Percentiles rank a stretch among this genome's conserved stretches.
Conservation (phyloP, 495 filamentous ascomycete genomes). For the Penicillium chermesinum region DNA sequence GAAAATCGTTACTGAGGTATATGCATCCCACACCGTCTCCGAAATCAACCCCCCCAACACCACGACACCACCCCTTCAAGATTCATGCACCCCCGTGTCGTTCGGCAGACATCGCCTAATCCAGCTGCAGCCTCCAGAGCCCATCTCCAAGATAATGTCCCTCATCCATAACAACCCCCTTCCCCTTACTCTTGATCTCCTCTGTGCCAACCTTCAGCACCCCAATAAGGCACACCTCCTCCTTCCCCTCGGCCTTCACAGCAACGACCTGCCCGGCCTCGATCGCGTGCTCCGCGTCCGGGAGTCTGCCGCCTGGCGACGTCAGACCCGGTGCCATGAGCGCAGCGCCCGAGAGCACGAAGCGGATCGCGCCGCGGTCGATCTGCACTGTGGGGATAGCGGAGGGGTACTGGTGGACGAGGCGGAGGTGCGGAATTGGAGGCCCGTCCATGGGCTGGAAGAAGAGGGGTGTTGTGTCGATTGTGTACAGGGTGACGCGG, state of each 20-base stretch:
- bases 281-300: conserved; percentile 51
- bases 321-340: conserved; percentile 95
- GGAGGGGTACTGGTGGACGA: conserved; percentile 60
- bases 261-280: conserved; percentile 77
- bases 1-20: not conserved
- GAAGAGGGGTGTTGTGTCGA: conserved; percentile 73
- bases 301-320: conserved; percentile 70
- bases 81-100: not conserved
- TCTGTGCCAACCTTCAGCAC: conserved; percentile 79
- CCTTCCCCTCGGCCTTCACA: conserved; percentile 88
- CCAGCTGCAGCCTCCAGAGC: conserved; percentile 73
- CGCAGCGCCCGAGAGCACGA: conserved; percentile 86
- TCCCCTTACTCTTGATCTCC: conserved; percentile 88
- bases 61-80: not conserved
- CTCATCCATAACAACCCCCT: conserved; percentile 86
- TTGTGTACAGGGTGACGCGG: conserved; percentile 77
- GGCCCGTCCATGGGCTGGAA: conserved; percentile 82
- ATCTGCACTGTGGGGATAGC: conserved; percentile 55
- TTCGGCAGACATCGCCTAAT: conserved; percentile 45
- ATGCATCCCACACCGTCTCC: not conserved
- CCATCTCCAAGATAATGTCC: conserved; percentile 94
- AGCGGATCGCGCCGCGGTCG: conserved; percentile 93
- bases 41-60: not conserved
- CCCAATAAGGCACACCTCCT: conserved; percentile 84
- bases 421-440: conserved; percentile 70